A percentile compares a stretch with the other conserved stretches of the same genome.
These are phyloP conservation scores for Ogataea sp. DNA, from an alignment of 805 yeast genomes.

Conservation along the genomic window DNA sequence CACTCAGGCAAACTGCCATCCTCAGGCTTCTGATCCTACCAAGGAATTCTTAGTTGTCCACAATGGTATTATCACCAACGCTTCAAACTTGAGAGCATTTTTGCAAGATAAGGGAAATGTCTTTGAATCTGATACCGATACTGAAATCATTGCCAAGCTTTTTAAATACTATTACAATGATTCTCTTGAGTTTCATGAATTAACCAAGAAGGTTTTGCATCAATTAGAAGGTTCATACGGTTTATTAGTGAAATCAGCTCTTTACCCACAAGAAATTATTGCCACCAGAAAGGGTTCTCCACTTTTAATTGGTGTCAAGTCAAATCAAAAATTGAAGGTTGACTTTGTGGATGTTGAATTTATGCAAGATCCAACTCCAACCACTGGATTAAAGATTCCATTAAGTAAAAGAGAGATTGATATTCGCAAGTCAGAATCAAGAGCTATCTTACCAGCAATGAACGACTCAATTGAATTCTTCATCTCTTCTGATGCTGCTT, in stretches of 20 bases:
- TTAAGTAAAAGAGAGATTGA: constrained; percentile 10
- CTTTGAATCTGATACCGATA: constrained; percentile 92
- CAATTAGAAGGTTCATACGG: constrained; percentile 99
- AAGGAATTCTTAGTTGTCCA: constrained; percentile 91
- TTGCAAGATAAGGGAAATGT: constrained; percentile 68
- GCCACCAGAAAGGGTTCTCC: constrained; percentile 99
- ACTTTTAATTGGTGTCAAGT: constrained; percentile 91
- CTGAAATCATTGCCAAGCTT: constrained; percentile 95
- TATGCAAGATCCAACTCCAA: constrained; percentile 50
- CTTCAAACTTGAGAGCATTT: constrained; percentile 81
- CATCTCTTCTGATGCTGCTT: constrained; percentile 94
- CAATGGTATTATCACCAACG: constrained; percentile 97
- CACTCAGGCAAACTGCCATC: constrained; percentile 81
- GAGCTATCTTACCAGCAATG: constrained; percentile 96
- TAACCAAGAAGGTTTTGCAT: constrained; percentile 84
- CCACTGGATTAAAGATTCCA: constrained; percentile 9
- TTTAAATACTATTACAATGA: constrained; percentile 78
- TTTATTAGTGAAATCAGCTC: constrained; percentile 80
- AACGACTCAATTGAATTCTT: constrained; percentile 87
- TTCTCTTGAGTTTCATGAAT: constrained; percentile 80
- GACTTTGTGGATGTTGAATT: constrained; percentile 98
- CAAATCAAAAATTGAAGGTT: constrained; percentile 90
- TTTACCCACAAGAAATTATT: constrained; percentile 91
- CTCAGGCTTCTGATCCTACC: constrained; percentile 79
- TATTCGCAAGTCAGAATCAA: constrained; percentile 46